Evolutionary conservation across 2,329 filamentous ascomycete genomes (phyloP), one percentile per base, ranked within the genome.

Genomic region (Scedosporium dehoogii): DNA sequence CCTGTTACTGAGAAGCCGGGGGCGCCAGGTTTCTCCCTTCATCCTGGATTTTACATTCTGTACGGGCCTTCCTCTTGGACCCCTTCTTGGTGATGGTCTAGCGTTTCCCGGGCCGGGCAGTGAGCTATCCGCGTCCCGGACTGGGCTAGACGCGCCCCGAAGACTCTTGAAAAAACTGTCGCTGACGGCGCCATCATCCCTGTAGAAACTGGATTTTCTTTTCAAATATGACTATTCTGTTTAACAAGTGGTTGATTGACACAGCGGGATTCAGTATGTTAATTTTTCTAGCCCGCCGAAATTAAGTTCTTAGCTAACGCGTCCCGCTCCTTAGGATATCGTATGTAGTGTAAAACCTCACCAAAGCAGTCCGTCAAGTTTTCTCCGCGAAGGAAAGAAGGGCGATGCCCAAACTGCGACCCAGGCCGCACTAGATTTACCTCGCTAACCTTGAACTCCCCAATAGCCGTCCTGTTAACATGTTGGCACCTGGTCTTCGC

Each of bases 241-340:
- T 96, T 81, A 96, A 96, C 81, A 96, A 96, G 78, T 92, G 89
- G 84, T 85, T 96, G 59, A 82, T 96, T 64, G 85, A 90, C 71
- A 86, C 84, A 65, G 83, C 83, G 69, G 83, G 88, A 63, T 93
- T 93, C 75, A 82, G 88, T 91, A 78, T 80, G 60, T 62, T 55
- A 87, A 9, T 53, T 41, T 60, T 4, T 16, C 25, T 33, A 23
- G 2, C 21, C 5, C n/a, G 14, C 29, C 29, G 56, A 7, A 33
- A 7, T 60, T 16, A 53, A 46, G 25, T 29, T 55, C n/a, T 66
- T 78, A 76, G 29, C 51, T 55, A 55, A 55, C 21, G 51, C 23
- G 18, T n/a, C n/a, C 12, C 12, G 6, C 14, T 25, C n/a, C 23
- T 6, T 55, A 55, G 51, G 73, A 68, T 81, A 78, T 67, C 78